Conservation (phyloP, 2,329 filamentous ascomycete species). For the Dothidotthia symphoricarpi region DNA sequence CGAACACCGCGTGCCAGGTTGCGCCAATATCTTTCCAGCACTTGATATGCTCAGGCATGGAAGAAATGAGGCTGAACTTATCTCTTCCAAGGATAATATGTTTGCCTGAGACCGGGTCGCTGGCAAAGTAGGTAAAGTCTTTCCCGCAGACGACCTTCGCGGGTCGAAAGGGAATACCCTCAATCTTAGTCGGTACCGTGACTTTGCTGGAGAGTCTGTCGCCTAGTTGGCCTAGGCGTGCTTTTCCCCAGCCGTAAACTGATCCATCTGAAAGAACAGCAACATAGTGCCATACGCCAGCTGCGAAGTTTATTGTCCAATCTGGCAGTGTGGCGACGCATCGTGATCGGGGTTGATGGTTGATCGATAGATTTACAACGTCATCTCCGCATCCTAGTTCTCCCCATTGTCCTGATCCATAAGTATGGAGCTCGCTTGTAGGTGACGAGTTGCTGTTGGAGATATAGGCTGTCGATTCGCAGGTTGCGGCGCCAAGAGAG, state of each 20-base stretch:
- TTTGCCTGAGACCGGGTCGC: slow-evolving; percentile 54
- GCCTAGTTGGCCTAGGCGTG: slow-evolving; percentile 81
- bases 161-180: slow-evolving; percentile 60
- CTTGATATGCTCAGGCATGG: slow-evolving; percentile 53
- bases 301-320: slow-evolving; percentile 61
- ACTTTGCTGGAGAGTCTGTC: slow-evolving; percentile 45
- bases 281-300: slow-evolving; percentile 76
- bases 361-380: not conserved
- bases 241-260: slow-evolving; percentile 85
- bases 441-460: not conserved
- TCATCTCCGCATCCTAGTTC: slow-evolving; percentile 19
- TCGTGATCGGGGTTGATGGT: not conserved
- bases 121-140: slow-evolving; percentile 77
- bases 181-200: slow-evolving; percentile 15
- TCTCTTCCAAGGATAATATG: slow-evolving; percentile 70
- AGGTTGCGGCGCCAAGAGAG: slow-evolving; percentile 20
- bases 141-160: slow-evolving; percentile 71
- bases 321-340: slow-evolving; percentile 2
- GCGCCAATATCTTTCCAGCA: slow-evolving; percentile 69
- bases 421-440: slow-evolving; percentile 7
- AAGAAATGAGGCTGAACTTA: slow-evolving; percentile 66
- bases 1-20: slow-evolving; percentile 79
- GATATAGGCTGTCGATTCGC: slow-evolving; percentile 29
- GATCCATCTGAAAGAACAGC: slow-evolving; percentile 71
- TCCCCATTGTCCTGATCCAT: slow-evolving; percentile 27